phyloP scores from a whole-genome alignment of 2,329 filamentous ascomycete species.

The Didymella pinodella region DNA sequence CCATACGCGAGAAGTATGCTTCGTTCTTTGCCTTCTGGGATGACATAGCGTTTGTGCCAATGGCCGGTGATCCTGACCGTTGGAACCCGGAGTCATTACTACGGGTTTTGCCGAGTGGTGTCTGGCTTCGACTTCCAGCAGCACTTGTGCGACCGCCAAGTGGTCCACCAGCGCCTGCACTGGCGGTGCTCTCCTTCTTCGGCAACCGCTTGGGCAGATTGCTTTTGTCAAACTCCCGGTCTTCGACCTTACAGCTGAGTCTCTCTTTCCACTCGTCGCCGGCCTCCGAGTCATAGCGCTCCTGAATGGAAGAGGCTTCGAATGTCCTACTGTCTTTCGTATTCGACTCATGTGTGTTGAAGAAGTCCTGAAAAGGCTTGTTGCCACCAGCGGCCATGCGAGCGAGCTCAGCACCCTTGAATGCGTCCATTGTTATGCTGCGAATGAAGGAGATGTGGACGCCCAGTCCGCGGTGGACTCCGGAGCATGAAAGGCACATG shows the following conservation, averaged over 20 bases:
- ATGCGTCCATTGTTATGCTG: constrained; percentile 97
- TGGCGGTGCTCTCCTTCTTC: constrained; percentile 43
- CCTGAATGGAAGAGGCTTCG: constrained; percentile 87
- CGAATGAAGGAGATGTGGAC: constrained; percentile 99
- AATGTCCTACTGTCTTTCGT: constrained; percentile 63
- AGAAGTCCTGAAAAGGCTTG: constrained; percentile 85
- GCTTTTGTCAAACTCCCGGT: constrained; percentile 80
- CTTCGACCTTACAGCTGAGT: constrained; percentile 85
- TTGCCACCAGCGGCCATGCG: constrained; percentile 95
- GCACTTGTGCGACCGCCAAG: constrained; percentile 47
- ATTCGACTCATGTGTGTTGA: constrained; percentile 66
- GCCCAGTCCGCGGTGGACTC: constrained; percentile 90
- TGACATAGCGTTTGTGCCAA: constrained; percentile 50
- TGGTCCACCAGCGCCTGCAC: constrained; percentile 35
- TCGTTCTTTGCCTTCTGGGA: constrained; percentile 73
- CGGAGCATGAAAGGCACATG: constrained; percentile 96
- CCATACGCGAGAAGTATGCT: constrained; percentile 86
- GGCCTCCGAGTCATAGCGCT: constrained; percentile 86
- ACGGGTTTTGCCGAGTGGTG: constrained; percentile 49
- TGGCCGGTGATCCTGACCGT: constrained; percentile 49
- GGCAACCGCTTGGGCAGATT: constrained; percentile 61
- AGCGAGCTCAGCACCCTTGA: constrained; percentile 90
- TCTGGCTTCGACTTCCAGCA: constrained; percentile 49
- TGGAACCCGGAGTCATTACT: constrained; percentile 40
- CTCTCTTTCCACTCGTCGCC: constrained; percentile 97